A percentile compares a stretch with the other conserved stretches of the same genome.
phyloP scores from a whole-genome alignment of 2,329 filamentous ascomycete species.

The Fusarium sp. region DNA sequence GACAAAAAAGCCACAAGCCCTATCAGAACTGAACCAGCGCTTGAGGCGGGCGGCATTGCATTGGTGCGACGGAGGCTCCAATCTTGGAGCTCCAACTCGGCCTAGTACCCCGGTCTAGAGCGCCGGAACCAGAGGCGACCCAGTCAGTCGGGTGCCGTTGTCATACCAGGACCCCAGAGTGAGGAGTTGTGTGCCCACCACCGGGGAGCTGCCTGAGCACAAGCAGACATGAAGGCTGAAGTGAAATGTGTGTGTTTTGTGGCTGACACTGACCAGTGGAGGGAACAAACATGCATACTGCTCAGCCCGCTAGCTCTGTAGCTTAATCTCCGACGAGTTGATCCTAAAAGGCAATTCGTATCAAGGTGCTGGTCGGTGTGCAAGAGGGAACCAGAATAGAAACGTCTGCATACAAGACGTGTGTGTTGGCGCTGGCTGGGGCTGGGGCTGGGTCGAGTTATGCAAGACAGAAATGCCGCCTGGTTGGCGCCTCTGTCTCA shows the following conservation, averaged over 20 bases:
- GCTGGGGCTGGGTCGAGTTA: conserved; percentile 1
- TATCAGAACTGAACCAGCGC: conserved; percentile 33
- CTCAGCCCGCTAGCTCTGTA: conserved; percentile 5
- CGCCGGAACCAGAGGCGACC: conserved; percentile 34
- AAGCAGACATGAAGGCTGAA: conserved; percentile 2
- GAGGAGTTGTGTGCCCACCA: conserved; percentile 8
- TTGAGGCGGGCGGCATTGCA: conserved; percentile 26
- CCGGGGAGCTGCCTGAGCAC: conserved; percentile 1
- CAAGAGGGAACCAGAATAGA: conserved; percentile 2
- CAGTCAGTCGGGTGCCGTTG: conserved; percentile 32
- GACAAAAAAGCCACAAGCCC: conserved; percentile 37
- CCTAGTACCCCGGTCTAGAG: conserved; percentile 25
- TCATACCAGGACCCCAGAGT: conserved; percentile 19
- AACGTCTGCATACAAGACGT: background rate
- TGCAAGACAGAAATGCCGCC: conserved; percentile 11
- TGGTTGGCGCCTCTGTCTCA: conserved; percentile 3
- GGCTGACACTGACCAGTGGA: conserved; percentile 19
- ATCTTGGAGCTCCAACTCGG: conserved; percentile 3
- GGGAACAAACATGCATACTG: conserved; percentile 24
- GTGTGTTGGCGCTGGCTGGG: background rate
- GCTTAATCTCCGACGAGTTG: conserved; percentile 7
- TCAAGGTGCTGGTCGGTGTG: conserved; percentile 14
- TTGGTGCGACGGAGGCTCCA: conserved; percentile 28
- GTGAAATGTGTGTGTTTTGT: conserved; percentile 11
- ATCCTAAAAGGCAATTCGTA: conserved; percentile 12